These are phyloP conservation scores for Raffaelea arxii DNA, from an alignment of 2,329 filamentous ascomycete genomes.

Conservation along the genomic window DNA sequence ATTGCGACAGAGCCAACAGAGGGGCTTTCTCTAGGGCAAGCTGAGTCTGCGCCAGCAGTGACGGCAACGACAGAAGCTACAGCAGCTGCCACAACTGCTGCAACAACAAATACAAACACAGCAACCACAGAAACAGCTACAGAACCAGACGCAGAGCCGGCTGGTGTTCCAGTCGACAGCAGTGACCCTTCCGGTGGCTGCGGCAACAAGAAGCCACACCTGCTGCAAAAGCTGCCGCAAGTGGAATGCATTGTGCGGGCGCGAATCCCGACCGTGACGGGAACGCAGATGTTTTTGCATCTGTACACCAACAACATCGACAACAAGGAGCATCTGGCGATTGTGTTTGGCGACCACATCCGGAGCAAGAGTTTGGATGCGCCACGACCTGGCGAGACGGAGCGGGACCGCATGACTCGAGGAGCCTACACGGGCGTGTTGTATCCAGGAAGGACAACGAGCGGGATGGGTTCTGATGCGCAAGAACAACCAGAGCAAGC, in stretches of 20 bases:
- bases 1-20: no score
- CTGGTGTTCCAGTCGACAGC: conserved; percentile 51
- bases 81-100: not conserved
- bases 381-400: conserved; percentile 65
- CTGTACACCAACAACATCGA: conserved; percentile 89
- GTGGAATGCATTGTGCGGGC: conserved; percentile 94
- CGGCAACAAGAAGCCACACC: conserved; percentile 55
- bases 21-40: no score
- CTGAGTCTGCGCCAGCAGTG: not conserved
- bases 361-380: conserved; percentile 64
- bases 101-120: no score
- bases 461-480: conserved; percentile 37
- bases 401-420: conserved; percentile 84
- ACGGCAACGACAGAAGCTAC: not conserved
- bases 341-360: conserved; percentile 87
- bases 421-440: conserved; percentile 86
- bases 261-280: conserved; percentile 83
- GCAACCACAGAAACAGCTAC: no score
- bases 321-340: conserved; percentile 91
- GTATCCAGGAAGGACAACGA: conserved; percentile 74
- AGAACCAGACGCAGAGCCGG: conserved; percentile 23
- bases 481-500: not conserved
- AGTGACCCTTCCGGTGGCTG: conserved; percentile 48
- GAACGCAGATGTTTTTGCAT: conserved; percentile 94
- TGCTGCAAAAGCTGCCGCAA: conserved; percentile 66